Conservation (phyloP, 75 land plant genomes). For the Cunninghamia lanceolata region DNA sequence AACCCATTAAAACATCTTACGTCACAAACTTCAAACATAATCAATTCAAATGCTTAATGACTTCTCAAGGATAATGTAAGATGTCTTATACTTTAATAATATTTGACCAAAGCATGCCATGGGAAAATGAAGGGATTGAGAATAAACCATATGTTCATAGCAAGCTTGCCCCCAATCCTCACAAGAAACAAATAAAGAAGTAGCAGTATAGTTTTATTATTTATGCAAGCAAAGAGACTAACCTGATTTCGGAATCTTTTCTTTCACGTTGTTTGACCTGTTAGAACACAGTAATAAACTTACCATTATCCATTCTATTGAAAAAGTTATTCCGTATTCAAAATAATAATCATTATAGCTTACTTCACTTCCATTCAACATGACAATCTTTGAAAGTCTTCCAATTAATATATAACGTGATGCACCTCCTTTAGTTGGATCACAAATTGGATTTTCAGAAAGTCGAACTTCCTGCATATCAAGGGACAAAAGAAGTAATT, state of each 20-base stretch:
- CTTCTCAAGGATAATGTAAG: neutral
- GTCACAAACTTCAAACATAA: neutral
- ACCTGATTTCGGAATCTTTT: constrained; percentile 96
- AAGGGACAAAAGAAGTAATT: neutral
- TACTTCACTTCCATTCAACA: constrained; percentile 97
- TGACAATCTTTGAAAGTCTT: constrained; percentile 66
- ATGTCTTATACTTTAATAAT: neutral
- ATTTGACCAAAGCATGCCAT: neutral
- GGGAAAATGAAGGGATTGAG: neutral
- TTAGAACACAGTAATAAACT: neutral
- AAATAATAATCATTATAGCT: constrained; percentile 2
- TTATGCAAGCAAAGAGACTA: constrained; percentile 6
- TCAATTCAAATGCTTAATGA: neutral
- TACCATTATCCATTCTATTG: constrained; percentile 1
- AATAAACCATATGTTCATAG: neutral
- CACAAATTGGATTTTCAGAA: constrained; percentile 84
- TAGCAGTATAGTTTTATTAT: neutral
- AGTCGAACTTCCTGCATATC: constrained; percentile 82
- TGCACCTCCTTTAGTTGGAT: constrained; percentile 71
- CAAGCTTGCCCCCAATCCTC: neutral
- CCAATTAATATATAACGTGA: constrained; percentile 80
- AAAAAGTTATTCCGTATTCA: neutral
- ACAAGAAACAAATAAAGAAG: neutral
- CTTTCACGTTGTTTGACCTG: constrained; percentile 84
- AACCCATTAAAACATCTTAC: neutral